phyloP scores from a whole-genome alignment of 2,329 filamentous ascomycete species.

The Fusarium armeniacum region DNA sequence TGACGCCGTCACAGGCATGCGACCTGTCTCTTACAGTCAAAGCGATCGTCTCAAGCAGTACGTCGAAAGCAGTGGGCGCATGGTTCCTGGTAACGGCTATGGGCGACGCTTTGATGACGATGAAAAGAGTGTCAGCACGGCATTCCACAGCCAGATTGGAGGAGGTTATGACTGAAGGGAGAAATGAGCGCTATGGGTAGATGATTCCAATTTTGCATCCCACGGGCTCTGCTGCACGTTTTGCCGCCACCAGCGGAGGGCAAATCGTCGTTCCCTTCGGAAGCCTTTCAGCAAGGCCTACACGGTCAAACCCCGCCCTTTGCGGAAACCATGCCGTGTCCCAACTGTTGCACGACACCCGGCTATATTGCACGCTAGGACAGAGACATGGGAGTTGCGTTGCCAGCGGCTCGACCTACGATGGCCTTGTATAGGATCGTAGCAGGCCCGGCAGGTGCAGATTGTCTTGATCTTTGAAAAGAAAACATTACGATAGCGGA shows the following conservation, averaged over 20 bases:
- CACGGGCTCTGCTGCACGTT: slow-evolving; percentile 46
- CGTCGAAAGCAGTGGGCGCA: slow-evolving; percentile 85
- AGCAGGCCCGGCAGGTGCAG: slow-evolving; percentile 47
- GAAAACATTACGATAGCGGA: slow-evolving; percentile 45
- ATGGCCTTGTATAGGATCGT: slow-evolving; percentile 39
- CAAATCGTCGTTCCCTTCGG: slow-evolving; percentile 41
- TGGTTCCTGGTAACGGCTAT: slow-evolving; percentile 75
- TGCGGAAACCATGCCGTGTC: slow-evolving; percentile 45
- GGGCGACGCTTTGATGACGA: slow-evolving; percentile 87
- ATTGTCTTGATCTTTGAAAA: slow-evolving; percentile 51
- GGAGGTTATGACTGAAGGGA: slow-evolving; percentile 67
- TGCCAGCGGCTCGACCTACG: slow-evolving; percentile 42
- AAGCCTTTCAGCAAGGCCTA: slow-evolving; percentile 45
- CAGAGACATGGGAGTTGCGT: slow-evolving; percentile 42
- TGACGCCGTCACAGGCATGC: slow-evolving; percentile 76
- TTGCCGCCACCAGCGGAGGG: slow-evolving; percentile 37
- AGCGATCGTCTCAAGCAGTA: slow-evolving; percentile 92
- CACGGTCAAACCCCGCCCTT: slow-evolving; percentile 39
- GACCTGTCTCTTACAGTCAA: slow-evolving; percentile 70
- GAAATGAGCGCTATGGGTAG: slow-evolving; percentile 47
- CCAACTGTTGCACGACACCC: slow-evolving; percentile 40
- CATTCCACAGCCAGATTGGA: slow-evolving; percentile 95
- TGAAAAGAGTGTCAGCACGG: slow-evolving; percentile 94
- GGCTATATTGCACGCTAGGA: slow-evolving; percentile 37
- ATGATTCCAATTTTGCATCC: slow-evolving; percentile 52